Conservation (phyloP, 345 rosid genomes). For the Eucalyptus erythrocorys region DNA sequence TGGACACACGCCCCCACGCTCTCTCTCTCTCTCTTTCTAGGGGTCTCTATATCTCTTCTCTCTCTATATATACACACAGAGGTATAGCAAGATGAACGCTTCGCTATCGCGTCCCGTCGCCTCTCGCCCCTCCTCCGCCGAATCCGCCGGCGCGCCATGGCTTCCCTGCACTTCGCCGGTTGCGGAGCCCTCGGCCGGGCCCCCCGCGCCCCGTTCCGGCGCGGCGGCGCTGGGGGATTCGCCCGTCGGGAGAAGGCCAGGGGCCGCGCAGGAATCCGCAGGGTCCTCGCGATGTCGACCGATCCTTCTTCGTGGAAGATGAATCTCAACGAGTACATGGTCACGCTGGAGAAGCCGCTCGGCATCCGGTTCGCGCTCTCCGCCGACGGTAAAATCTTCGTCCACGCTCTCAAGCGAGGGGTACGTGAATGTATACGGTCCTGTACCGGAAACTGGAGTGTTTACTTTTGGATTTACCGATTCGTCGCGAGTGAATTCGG, state of each 20-base stretch:
- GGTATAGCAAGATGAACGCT: background rate
- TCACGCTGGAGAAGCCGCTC: conserved; percentile 72
- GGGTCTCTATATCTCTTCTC: background rate
- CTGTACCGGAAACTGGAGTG: background rate
- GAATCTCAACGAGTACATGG: conserved; percentile 95
- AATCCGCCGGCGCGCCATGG: background rate
- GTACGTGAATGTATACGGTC: conserved; percentile 11
- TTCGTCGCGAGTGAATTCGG: background rate
- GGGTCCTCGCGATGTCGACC: conserved; percentile 34
- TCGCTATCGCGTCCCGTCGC: background rate
- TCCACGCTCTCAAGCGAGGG: conserved; percentile 76
- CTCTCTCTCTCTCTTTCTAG: background rate
- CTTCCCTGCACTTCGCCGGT: conserved; percentile 24
- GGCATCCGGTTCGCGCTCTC: conserved; percentile 79
- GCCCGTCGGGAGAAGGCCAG: background rate
- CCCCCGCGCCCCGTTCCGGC: background rate
- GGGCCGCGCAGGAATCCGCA: background rate
- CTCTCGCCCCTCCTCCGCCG: background rate
- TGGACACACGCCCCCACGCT: background rate
- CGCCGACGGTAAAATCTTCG: conserved; percentile 61
- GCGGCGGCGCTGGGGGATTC: background rate
- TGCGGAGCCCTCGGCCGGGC: conserved; percentile 11
- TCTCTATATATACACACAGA: background rate
- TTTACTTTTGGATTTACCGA: background rate
- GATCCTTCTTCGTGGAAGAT: conserved; percentile 28